phyloP scores from a whole-genome alignment of 768 basidiomycete genomes.

The Aureoboletus auriporus region DNA sequence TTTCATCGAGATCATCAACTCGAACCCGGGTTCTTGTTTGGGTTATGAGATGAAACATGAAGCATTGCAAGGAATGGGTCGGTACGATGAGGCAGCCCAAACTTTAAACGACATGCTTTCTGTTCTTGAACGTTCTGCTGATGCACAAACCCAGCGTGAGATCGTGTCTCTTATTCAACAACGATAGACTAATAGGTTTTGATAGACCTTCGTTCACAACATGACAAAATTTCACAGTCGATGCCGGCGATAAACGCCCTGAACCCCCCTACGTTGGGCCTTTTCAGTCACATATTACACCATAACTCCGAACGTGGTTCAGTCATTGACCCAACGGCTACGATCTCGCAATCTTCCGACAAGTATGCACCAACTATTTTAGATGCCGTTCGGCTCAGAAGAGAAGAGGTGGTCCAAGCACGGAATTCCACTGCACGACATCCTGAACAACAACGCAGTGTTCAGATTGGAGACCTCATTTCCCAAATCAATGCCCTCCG shows the following conservation, averaged over 20 bases:
- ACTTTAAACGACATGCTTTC: not conserved
- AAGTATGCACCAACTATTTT: too few relatives aligned
- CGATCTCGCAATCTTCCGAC: not conserved
- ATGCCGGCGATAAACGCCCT: not conserved
- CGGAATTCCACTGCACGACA: not conserved
- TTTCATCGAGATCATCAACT: not conserved
- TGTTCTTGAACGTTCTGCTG: not conserved
- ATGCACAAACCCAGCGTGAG: not conserved
- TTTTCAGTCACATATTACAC: too few relatives aligned
- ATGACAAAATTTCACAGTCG: not conserved
- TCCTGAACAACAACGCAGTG: not conserved
- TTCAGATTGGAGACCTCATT: not conserved
- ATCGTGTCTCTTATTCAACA: not conserved
- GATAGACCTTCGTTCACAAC: not conserved
- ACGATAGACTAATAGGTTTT: not conserved
- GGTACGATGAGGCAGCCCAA: not conserved
- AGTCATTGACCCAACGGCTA: not conserved
- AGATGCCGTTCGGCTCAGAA: not conserved
- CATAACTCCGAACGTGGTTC: not conserved
- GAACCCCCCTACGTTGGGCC: not conserved
- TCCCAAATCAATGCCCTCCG: not conserved
- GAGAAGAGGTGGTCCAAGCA: not conserved
- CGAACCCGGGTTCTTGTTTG: not conserved
- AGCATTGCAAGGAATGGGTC: slow-evolving; percentile 11
- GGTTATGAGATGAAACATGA: slow-evolving; percentile 3